Evolutionary conservation across 1,284 basidiomycete species (phyloP).

Genomic region (Pseudozyma thailandica): DNA sequence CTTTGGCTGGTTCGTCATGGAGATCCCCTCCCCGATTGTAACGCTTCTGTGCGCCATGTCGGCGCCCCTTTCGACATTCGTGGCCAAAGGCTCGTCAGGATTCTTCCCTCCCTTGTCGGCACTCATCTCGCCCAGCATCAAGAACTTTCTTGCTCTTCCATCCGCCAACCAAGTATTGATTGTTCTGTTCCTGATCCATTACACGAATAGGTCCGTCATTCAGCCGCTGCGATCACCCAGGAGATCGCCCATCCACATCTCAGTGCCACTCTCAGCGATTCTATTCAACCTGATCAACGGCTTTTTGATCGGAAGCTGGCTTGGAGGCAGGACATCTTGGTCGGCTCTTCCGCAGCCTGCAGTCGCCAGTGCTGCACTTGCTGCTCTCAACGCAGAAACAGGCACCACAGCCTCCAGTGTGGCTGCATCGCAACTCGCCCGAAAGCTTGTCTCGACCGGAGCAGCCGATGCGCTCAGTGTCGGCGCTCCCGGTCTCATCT

Average conservation of each 20-base stretch:
- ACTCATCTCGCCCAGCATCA: conserved; percentile 59
- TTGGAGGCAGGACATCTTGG: conserved; percentile 50
- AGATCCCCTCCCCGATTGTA: conserved; percentile 78
- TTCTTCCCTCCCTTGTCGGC: conserved; percentile 23
- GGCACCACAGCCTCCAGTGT: conserved; percentile 11
- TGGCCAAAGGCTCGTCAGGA: conserved; percentile 17
- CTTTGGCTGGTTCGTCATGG: conserved; percentile 84
- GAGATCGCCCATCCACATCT: conserved; percentile 80
- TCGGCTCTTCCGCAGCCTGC: conserved; percentile 57
- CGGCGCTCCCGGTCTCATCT: conserved; percentile 38
- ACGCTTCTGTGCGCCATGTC: conserved; percentile 68
- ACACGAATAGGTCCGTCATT: conserved; percentile 82
- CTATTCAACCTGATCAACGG: conserved; percentile 82
- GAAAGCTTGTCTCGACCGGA: conserved; percentile 28
- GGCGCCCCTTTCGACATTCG: conserved; percentile 70
- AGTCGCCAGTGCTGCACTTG: conserved; percentile 59
- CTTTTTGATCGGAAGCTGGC: conserved; percentile 76
- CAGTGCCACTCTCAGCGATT: conserved; percentile 74
- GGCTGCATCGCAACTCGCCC: conserved; percentile 20
- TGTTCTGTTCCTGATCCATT: conserved; percentile 78
- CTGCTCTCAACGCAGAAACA: conserved; percentile 12
- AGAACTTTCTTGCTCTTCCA: conserved; percentile 65
- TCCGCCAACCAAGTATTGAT: conserved; percentile 74
- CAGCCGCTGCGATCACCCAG: conserved; percentile 84
- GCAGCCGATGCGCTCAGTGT: conserved; percentile 28